These are phyloP conservation scores for Umbellularia californica DNA, from an alignment of 164 flowering plant genomes.

Conservation along the genomic window DNA sequence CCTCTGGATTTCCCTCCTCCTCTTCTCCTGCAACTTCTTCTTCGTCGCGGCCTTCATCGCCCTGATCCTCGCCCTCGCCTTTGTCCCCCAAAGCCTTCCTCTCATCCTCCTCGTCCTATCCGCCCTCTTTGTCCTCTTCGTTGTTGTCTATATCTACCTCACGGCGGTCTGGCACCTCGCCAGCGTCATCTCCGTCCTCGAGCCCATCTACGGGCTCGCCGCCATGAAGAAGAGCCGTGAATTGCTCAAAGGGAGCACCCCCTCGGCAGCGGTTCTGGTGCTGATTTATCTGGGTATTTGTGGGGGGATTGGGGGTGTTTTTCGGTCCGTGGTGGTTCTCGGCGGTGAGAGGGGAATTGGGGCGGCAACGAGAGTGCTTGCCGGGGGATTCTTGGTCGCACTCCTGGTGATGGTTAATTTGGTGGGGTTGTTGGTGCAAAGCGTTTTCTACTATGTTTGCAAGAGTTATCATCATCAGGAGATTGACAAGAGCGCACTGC, in stretches of 20 bases:
- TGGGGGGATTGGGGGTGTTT: slow-evolving; percentile 41
- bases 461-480: slow-evolving; percentile 87
- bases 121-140: slow-evolving; percentile 29
- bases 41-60: slow-evolving; percentile 34
- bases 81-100: slow-evolving; percentile 10
- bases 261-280: slow-evolving; percentile 46
- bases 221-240: slow-evolving; percentile 94
- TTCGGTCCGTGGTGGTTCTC: slow-evolving; percentile 59
- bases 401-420: slow-evolving; percentile 81
- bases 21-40: slow-evolving; percentile 49
- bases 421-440: slow-evolving; percentile 84
- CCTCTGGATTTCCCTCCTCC: slow-evolving; percentile 48
- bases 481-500: slow-evolving; percentile 81
- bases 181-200: slow-evolving; percentile 84
- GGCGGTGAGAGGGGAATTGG: slow-evolving; percentile 46
- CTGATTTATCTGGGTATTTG: slow-evolving; percentile 54
- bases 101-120: slow-evolving; percentile 34
- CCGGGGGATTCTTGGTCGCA: slow-evolving; percentile 80
- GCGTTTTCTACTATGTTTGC: slow-evolving; percentile 94
- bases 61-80: slow-evolving; percentile 35
- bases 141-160: slow-evolving; percentile 69
- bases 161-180: slow-evolving; percentile 92
- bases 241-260: slow-evolving; percentile 60
- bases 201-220: slow-evolving; percentile 66
- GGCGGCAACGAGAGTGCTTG: slow-evolving; percentile 45